Percentiles rank a stretch among this genome's conserved stretches.
These are phyloP conservation scores for Penicillium sp. DNA, from an alignment of 2,329 filamentous ascomycete species.

Conservation along the genomic window DNA sequence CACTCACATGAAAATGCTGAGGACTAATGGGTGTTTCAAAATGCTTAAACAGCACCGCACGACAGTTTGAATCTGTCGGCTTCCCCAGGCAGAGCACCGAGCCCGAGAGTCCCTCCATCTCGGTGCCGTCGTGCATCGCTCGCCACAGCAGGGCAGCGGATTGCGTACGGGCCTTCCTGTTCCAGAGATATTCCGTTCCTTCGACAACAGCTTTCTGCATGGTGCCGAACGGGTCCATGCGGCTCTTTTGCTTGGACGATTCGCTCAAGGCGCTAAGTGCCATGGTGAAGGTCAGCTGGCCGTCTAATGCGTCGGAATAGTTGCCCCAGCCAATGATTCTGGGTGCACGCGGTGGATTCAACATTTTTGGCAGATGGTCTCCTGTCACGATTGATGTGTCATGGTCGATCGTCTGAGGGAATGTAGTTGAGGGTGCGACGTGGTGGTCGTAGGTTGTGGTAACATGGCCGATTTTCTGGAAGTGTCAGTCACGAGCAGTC, in stretches of 20 bases:
- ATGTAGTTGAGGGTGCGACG: slow-evolving; percentile 8
- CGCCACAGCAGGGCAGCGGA: slow-evolving; percentile 18
- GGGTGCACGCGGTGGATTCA: slow-evolving; percentile 11
- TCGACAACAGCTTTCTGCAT: slow-evolving; percentile 16
- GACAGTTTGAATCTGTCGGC: slow-evolving; percentile 11
- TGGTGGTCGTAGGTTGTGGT: slow-evolving; percentile 16
- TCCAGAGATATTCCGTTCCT: slow-evolving; percentile 18
- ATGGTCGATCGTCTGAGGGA: slow-evolving; percentile 15
- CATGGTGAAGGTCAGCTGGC: slow-evolving; percentile 14
- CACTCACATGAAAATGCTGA: slow-evolving; percentile 7
- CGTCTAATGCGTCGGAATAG: slow-evolving; percentile 16
- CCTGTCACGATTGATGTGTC: slow-evolving; percentile 16
- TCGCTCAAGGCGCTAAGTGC: slow-evolving; percentile 2
- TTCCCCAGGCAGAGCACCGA: slow-evolving; percentile 19
- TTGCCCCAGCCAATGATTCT: slow-evolving; percentile 17
- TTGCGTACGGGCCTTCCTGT: slow-evolving; percentile 14
- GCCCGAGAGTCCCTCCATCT: slow-evolving; percentile 14
- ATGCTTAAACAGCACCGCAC: slow-evolving; percentile 15
- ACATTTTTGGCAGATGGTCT: slow-evolving; percentile 9
- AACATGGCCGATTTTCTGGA: slow-evolving; percentile 15
- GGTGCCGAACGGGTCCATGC: slow-evolving; percentile 5
- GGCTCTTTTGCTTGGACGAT: not conserved
- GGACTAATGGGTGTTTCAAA: slow-evolving; percentile 18
- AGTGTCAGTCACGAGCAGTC: not conserved
- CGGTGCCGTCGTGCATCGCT: slow-evolving; percentile 13